Base-by-base conservation (phyloP, 2,329 filamentous ascomycete genomes). In the Hirsutella minnesotensis region DNA sequence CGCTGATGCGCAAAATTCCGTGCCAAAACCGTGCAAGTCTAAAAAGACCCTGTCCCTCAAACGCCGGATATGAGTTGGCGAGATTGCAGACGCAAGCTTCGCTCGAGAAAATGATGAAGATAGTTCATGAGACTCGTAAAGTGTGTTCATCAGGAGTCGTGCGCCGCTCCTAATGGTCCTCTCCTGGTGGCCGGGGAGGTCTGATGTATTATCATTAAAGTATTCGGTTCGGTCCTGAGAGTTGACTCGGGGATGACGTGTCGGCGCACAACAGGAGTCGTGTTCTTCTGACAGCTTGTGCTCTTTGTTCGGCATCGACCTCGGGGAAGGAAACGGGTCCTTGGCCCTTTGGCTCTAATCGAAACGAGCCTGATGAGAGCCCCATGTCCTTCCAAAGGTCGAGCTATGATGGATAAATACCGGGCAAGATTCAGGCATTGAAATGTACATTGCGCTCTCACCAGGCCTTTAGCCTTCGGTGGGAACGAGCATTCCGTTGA, bases 401-500 rank as follows among this genome's bases (percentile, higher is more conserved):
- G 31, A 18, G 15, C 31, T 16, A 9, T 9, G 30, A n/a, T 2
- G 15, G 18, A 18, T 16, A n/a, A 19, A 7, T 27, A 12, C 18
- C 15, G 19, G 41, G 45, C 42, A 42, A 38, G 24, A 45, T 31
- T 34, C 18, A 12, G 24, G 34, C 24, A 39, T 16, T 9, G 15
- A 16, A 5, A 33, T 33, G 9, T 34, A 13, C 16, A 18, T 5
- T 18, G 13, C n/a, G 33, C 15, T 7, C 18, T 35, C 33, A n/a
- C 30, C 15, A 16, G 15, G n/a, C 18, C 16, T 42, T 57, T 48
- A 60, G 42, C 56, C 53, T 46, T 61, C 56, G 30, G 56, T 57
- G 20, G 59, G 48, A 16, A 63, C 54, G 22, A 62, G 54, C 27
- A 57, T 47, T 36, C 51, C 52, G 18, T 54, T 54, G 30, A 50